These are phyloP conservation scores for Penicillium digitatum DNA, from an alignment of 2,329 filamentous ascomycete species.

Conservation along the genomic window DNA sequence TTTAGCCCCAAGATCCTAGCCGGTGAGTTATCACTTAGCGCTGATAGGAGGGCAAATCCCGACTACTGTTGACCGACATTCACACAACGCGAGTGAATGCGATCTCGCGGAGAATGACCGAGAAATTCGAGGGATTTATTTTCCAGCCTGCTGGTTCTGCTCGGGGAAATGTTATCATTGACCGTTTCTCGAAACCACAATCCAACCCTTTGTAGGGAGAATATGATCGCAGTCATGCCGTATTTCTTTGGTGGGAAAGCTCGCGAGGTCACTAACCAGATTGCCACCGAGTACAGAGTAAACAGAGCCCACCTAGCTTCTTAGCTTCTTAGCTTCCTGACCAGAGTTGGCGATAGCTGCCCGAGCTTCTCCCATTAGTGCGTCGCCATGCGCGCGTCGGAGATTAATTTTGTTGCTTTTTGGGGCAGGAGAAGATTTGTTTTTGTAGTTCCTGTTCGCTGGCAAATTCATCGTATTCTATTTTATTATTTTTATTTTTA, in stretches of 20 bases:
- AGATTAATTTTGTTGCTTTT: constrained; percentile 9
- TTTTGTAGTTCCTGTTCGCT: background rate
- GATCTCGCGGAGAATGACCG: background rate
- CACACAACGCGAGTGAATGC: background rate
- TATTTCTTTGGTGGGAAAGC: background rate
- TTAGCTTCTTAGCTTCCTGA: background rate
- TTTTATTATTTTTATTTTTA: too few species aligned
- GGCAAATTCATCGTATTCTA: background rate
- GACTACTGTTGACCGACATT: constrained; percentile 20
- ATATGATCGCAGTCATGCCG: background rate
- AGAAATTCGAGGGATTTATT: background rate
- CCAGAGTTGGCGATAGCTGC: background rate
- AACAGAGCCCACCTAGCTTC: background rate
- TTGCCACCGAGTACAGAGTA: too few species aligned
- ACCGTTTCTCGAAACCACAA: background rate
- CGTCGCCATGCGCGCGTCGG: constrained; percentile 8
- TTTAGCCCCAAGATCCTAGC: constrained; percentile 9
- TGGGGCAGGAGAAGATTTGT: background rate
- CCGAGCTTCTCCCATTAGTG: constrained; percentile 1
- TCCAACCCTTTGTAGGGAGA: too few species aligned
- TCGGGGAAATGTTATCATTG: background rate
- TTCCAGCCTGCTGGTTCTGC: background rate
- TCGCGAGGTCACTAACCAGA: background rate
- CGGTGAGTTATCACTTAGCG: constrained; percentile 7
- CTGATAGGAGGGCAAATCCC: constrained; percentile 9